Evolutionary conservation across 2,329 filamentous ascomycete genomes (phyloP), one percentile per base, ranked within the genome.

Genomic region (Metarhizium rileyi): DNA sequence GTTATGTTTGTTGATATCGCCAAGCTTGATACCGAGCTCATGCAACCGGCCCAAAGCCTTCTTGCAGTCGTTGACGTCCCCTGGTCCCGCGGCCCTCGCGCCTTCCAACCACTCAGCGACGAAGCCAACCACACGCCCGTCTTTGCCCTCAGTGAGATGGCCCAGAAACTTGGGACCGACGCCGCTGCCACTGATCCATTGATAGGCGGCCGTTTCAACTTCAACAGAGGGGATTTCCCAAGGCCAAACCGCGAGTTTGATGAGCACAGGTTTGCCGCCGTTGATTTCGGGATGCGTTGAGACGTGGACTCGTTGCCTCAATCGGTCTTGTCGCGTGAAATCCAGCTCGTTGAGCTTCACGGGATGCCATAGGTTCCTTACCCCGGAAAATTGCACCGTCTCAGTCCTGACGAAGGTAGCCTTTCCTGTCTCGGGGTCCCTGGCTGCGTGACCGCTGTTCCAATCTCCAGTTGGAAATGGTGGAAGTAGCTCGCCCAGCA

Each of bases 1-100:
- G 54, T 67, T 71, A 49, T 68, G 59, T 48, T 61, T 59, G 53
- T 70, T 69, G 30, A 63, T 57, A 53, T 70, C 68, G 14, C 65
- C 63, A 56, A 69, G 64, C 27, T 65, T 25, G 42, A 67, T 36
- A 30, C 62, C 59, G 35, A 62, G 47, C 20, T 52, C 27, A 50
- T 28, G 27, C 12, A 28, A 12, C 5, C 5, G 8, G 27, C 8
- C 27, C 12, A 28, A 10, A 28, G 27, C 5, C 8, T 7, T 12
- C 12, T 28, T 7, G 12, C 27, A 28, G 27, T 7, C 27, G 8
- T 7, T 12, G 8, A 66, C 49, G 50, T 67, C 63, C 12, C 47
- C 48, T 12, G 57, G 57, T 50, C 57, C 63, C 10, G 64, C 62
- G 3, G 56, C 27, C 22, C 58, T 57, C 22, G 57, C 53, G n/a